These are phyloP conservation scores for Apiotrichum sp. DNA, from an alignment of 1,284 basidiomycete genomes.

Conservation along the genomic window DNA sequence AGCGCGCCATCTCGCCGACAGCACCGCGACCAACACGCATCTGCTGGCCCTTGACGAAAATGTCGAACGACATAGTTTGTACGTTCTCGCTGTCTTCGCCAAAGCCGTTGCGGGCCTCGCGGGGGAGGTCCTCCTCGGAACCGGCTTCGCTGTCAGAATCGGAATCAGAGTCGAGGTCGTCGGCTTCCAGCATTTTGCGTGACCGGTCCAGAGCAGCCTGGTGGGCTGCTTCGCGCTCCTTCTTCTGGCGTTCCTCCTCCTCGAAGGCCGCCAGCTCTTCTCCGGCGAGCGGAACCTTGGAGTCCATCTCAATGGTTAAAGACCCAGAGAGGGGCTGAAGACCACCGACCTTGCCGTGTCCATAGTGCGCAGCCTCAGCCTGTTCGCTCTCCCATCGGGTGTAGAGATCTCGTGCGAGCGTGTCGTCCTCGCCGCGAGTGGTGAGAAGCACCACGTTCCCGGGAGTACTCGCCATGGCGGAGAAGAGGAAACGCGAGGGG, in stretches of 20 bases:
- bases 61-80: slow-evolving; percentile 72
- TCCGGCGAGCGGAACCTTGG: slow-evolving; percentile 80
- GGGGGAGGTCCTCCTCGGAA: slow-evolving; percentile 60
- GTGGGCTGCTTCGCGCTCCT: slow-evolving; percentile 79
- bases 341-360: slow-evolving; percentile 78
- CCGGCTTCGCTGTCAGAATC: slow-evolving; percentile 63
- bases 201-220: slow-evolving; percentile 77
- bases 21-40: slow-evolving; percentile 58
- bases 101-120: slow-evolving; percentile 32
- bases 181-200: slow-evolving; percentile 80
- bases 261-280: slow-evolving; percentile 76
- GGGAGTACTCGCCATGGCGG: slow-evolving; percentile 70
- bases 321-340: slow-evolving; percentile 69
- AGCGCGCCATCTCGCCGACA: slow-evolving; percentile 53
- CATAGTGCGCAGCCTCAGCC: slow-evolving; percentile 61
- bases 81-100: slow-evolving; percentile 43
- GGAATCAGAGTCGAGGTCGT: slow-evolving; percentile 57
- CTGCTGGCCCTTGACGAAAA: slow-evolving; percentile 91
- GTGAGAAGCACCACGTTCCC: slow-evolving; percentile 83
- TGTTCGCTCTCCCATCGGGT: slow-evolving; percentile 67
- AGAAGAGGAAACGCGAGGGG: slow-evolving; percentile 76
- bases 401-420: slow-evolving; percentile 72
- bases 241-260: slow-evolving; percentile 68
- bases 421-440: slow-evolving; percentile 67
- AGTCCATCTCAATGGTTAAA: slow-evolving; percentile 69